Conservation (phyloP, 2,329 filamentous ascomycete species). For the Coniochaeta sp. region DNA sequence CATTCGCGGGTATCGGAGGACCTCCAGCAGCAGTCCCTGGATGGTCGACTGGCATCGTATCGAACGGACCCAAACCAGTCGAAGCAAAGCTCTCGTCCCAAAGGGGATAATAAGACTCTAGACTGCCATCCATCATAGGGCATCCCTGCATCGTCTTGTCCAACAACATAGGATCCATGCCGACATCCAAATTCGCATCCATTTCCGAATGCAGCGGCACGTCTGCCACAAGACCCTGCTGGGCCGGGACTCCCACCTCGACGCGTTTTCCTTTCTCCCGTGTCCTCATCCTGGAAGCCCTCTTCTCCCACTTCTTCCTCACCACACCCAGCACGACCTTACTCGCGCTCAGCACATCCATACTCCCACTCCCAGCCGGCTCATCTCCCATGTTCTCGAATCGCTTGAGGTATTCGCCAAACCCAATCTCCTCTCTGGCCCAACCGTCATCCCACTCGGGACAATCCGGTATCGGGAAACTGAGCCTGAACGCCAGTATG, state of each 20-base stretch:
- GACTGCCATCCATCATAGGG: slow-evolving; percentile 43
- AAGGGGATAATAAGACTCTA: slow-evolving; percentile 35
- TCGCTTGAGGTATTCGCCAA: slow-evolving; percentile 29
- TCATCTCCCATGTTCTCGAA: slow-evolving; percentile 14
- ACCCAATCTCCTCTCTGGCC: slow-evolving; percentile 29
- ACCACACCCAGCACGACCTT: slow-evolving; percentile 37
- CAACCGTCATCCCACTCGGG: slow-evolving; percentile 27
- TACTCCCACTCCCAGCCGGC: slow-evolving; percentile 11
- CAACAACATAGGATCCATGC: slow-evolving; percentile 4
- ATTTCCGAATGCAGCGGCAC: background rate
- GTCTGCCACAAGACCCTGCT: background rate
- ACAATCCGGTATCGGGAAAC: slow-evolving; percentile 32
- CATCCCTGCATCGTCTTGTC: slow-evolving; percentile 25
- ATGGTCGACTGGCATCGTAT: background rate
- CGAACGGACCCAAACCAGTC: background rate
- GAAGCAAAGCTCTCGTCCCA: slow-evolving; percentile 30
- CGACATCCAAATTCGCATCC: background rate
- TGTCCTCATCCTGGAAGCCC: slow-evolving; percentile 27
- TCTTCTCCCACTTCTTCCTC: slow-evolving; percentile 34
- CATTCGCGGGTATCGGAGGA: background rate
- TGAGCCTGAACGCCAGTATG: slow-evolving; percentile 37
- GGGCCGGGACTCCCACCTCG: background rate
- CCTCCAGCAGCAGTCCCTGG: background rate
- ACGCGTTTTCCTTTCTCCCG: slow-evolving; percentile 4
- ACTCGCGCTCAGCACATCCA: slow-evolving; percentile 36